Conservation (phyloP, 2,329 filamentous ascomycete species). For the Ilyonectria robusta region DNA sequence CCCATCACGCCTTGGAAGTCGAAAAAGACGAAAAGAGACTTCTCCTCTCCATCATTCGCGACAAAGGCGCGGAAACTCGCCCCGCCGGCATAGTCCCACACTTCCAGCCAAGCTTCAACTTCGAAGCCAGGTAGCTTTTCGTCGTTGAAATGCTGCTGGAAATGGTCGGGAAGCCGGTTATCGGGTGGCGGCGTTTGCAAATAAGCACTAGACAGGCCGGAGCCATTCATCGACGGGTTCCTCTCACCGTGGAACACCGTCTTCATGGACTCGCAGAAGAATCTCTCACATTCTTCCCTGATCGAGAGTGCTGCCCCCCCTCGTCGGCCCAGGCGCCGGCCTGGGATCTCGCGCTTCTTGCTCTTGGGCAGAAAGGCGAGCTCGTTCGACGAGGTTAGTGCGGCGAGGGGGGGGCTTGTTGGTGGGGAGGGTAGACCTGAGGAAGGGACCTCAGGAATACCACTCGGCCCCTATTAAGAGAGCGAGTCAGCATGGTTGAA, state of each 20-base stretch:
- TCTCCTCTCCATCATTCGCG: constrained; percentile 77
- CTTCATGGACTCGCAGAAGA: constrained; percentile 97
- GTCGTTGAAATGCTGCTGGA: constrained; percentile 49
- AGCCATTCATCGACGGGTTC: constrained; percentile 82
- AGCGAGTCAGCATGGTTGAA: constrained; percentile 34
- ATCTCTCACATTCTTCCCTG: constrained; percentile 99
- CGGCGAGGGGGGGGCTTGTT: constrained; percentile 90
- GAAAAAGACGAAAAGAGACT: constrained; percentile 90
- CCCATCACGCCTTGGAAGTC: constrained; percentile 77
- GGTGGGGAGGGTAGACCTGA: constrained; percentile 88
- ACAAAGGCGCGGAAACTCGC: constrained; percentile 90
- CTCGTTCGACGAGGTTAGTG: constrained; percentile 77
- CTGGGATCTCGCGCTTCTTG: constrained; percentile 60
- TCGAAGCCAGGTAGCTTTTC: constrained; percentile 50
- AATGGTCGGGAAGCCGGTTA: constrained; percentile 57
- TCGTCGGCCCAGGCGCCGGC: constrained; percentile 67
- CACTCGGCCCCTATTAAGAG: constrained; percentile 80
- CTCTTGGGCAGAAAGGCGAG: constrained; percentile 74
- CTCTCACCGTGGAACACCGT: constrained; percentile 97
- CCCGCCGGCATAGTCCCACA: constrained; percentile 89
- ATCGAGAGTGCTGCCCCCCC: constrained; percentile 97
- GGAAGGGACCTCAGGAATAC: constrained; percentile 93
- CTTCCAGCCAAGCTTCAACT: constrained; percentile 78
- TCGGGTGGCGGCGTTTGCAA: constrained; percentile 69
- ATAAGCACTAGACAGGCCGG: constrained; percentile 85